These are phyloP conservation scores for Sporothrix curviconia DNA, from an alignment of 2,329 filamentous ascomycete species.

Conservation along the genomic window DNA sequence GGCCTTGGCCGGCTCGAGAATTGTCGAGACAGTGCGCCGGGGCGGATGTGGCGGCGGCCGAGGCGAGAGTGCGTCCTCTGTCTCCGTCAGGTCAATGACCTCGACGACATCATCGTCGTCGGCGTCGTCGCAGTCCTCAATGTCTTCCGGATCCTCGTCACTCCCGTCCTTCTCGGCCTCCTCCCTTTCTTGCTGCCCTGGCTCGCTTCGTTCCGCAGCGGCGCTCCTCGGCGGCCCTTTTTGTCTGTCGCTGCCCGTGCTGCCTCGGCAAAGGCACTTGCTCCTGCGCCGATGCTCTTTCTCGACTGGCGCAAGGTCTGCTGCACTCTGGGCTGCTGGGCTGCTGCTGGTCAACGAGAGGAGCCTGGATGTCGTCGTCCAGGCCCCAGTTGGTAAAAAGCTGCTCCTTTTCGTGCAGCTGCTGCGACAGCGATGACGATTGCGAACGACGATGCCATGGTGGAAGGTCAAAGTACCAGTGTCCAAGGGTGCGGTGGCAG, in stretches of 20 bases:
- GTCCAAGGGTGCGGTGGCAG: background rate
- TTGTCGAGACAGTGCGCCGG: constrained; percentile 21
- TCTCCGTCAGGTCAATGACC: background rate
- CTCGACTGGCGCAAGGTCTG: constrained; percentile 20
- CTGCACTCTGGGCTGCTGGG: background rate
- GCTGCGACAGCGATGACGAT: background rate
- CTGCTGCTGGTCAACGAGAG: background rate
- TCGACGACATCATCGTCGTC: background rate
- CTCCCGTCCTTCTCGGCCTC: background rate
- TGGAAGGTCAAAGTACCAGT: background rate
- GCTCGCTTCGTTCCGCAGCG: background rate
- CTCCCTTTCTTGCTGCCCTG: background rate
- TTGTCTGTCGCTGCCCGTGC: background rate
- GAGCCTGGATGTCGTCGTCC: background rate
- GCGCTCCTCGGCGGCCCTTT: background rate
- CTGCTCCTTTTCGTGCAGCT: constrained; percentile 8
- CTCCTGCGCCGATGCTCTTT: constrained; percentile 29
- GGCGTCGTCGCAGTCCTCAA: background rate
- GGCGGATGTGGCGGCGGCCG: constrained; percentile 11
- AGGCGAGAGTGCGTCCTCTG: background rate
- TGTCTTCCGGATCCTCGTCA: no score
- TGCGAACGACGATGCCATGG: background rate
- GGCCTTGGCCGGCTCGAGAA: background rate
- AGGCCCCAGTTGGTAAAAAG: constrained; percentile 12
- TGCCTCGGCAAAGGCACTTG: constrained; percentile 22